These are phyloP conservation scores for Epithele typhae DNA, from an alignment of 768 basidiomycete genomes.

Conservation along the genomic window DNA sequence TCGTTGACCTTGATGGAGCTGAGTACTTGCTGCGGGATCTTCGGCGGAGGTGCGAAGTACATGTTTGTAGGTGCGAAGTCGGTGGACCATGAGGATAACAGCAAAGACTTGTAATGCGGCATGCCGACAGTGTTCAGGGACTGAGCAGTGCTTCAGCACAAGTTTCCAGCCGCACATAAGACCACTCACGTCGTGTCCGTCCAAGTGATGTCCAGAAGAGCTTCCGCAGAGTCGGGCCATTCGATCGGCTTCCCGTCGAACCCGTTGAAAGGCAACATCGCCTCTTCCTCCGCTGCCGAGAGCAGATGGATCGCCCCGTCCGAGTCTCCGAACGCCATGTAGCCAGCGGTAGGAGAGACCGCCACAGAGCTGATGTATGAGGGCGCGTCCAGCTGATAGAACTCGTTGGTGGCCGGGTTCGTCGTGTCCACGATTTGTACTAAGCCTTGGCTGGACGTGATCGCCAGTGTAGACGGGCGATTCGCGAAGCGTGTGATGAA, in stretches of 20 bases:
- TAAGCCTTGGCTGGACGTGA: constrained; percentile 78
- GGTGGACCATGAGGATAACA: constrained; percentile 64
- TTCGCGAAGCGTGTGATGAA: constrained; percentile 81
- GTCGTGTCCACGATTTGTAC: constrained; percentile 82
- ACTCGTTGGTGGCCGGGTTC: constrained; percentile 65
- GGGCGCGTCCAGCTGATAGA: constrained; percentile 76
- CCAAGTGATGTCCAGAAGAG: constrained; percentile 76
- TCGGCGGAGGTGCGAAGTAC: constrained; percentile 63
- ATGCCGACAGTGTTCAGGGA: constrained; percentile 86
- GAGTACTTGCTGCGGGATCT: constrained; percentile 77
- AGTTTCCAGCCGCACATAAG: neutral
- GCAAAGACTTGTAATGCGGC: constrained; percentile 70
- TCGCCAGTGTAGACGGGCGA: constrained; percentile 65
- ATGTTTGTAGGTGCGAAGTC: constrained; percentile 48
- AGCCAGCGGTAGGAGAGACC: constrained; percentile 83
- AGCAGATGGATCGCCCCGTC: constrained; percentile 81
- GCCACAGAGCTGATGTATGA: constrained; percentile 79
- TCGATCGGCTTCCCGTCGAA: constrained; percentile 84
- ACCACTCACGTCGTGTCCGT: constrained; percentile 66
- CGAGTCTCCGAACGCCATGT: constrained; percentile 88
- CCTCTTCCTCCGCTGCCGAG: constrained; percentile 63
- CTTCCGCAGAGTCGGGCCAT: constrained; percentile 73
- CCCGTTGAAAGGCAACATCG: constrained; percentile 73
- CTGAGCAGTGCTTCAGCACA: constrained; percentile 34
- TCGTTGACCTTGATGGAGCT: constrained; percentile 82